These are phyloP conservation scores for Baeospora myosura DNA, from an alignment of 1,284 basidiomycete species.

Conservation along the genomic window DNA sequence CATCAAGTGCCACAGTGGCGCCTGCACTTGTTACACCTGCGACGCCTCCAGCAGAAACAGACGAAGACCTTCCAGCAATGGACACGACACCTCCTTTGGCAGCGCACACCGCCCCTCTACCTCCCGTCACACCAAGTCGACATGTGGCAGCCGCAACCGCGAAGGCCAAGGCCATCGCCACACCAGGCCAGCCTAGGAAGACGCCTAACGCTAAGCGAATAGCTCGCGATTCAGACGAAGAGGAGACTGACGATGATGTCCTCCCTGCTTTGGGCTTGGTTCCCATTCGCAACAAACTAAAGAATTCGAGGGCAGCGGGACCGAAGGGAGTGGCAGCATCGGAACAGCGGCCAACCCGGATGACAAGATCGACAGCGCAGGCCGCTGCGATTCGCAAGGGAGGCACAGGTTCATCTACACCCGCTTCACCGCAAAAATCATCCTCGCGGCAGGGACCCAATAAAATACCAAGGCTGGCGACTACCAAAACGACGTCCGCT, in stretches of 20 bases:
- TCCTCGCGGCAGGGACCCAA: conserved; percentile 46
- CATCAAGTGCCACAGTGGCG: conserved; percentile 28
- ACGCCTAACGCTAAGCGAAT: conserved; percentile 71
- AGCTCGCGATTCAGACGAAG: conserved; percentile 48
- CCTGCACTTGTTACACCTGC: conserved; percentile 62
- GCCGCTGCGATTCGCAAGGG: conserved; percentile 41
- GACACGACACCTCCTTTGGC: conserved; percentile 34
- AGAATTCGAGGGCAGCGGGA: conserved; percentile 36
- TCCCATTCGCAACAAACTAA: conserved; percentile 31
- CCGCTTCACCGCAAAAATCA: conserved; percentile 33
- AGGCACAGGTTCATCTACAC: no score
- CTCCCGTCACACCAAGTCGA: conserved; percentile 72
- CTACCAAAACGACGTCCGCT: conserved; percentile 16
- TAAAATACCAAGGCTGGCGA: conserved; percentile 67
- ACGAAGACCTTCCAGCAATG: conserved; percentile 47
- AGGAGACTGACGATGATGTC: conserved; percentile 56
- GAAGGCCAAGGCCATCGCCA: conserved; percentile 58
- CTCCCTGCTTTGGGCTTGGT: conserved; percentile 53
- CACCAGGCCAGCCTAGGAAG: conserved; percentile 80
- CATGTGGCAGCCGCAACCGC: conserved; percentile 63
- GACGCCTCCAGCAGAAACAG: conserved; percentile 69
- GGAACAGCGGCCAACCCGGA: conserved; percentile 63
- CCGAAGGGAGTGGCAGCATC: conserved; percentile 47
- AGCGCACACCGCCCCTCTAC: conserved; percentile 31
- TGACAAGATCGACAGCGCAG: conserved; percentile 63